Evolutionary conservation across 345 rosid genomes (phyloP), one percentile per base, ranked within the genome.

Genomic region (Brassica napus): DNA sequence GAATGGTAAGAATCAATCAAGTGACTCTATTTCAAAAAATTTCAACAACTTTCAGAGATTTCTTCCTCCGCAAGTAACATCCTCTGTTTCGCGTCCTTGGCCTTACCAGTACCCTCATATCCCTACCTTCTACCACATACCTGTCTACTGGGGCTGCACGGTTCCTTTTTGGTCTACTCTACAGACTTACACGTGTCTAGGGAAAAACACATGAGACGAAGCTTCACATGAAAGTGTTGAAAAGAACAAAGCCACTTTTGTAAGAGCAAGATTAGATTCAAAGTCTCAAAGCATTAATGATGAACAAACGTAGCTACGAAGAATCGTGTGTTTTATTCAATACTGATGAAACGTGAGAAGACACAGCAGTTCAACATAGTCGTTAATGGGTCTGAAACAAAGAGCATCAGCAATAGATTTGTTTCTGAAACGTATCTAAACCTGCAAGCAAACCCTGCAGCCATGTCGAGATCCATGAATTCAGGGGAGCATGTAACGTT

Each of bases 381-480:
- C 10, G 81, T 61, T 37, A 37, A 81, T 52, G 86, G 84, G 16
- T 84, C 85, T 72, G 86, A 71, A 67, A 72, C 82, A 30, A 84
- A 71, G 82, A 73, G 31, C 30, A 76, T 58, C 31, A 76, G 73
- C 59, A 68, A 62, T 30, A 79, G 75, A 30, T 65, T 69, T 8
- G 75, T 69, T 1, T 71, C 74, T 26, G 77, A 76, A 64, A 71
- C 83, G 69, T 69, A 86, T 76, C 71, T 80, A 0, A 80, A 60
- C 57, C 62, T 89, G 75, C 94, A 82, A 71, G 88, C 90, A 61
- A 90, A 92, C 80, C 97, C 96, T 16, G 92, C 96, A 42, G 96
- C 96, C 54, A 69, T 87, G 83, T 88, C 84, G 57, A 85, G 92
- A 68, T 89, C 96, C 24, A 76, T 84, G 73, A 85, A 83, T 92